Evolutionary conservation across 202 grass and related monocot species (phyloP), one percentile per base, ranked within the genome.

Genomic region (Schoenoplectus triqueter): DNA sequence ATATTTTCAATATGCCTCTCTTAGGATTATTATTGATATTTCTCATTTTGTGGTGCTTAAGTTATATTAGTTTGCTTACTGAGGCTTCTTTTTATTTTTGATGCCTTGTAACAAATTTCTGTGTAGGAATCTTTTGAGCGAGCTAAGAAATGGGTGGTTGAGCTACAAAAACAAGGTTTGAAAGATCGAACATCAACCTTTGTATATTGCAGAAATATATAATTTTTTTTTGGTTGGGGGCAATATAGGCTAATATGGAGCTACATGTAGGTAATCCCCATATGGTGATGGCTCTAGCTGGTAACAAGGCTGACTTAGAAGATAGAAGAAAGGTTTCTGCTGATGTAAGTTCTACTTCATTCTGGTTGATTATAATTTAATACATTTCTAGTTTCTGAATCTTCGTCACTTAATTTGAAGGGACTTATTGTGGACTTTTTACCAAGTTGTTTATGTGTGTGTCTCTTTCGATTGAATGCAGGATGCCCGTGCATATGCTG

Each of bases 291-390:
- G 93, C 96, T 90, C 91, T 99, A 85, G 93, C 96, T 65, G 96
- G 96, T 66, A 99, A 99, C 81, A 99, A 99, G 78, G 91, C 91
- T 9, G 93, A 99, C 89, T 88, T 99, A 81, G 50, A 92, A 71
- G 96, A 99, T 54, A 84, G 82, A 1, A 99, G 96, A 87, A 87
- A 95, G 87, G 96, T 99, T 68, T 55, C 89, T 60, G 69, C 83
- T 65, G 90, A 99, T 85, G 96, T 94, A 92, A 77, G 57, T 49
- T 39, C 79, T 79, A 76, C 15, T 80, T 20, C 56, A n/a, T 66
- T 50, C 17, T 84, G 22, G 22, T 65, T 80, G 42, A 55, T 65
- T 80, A 78, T 86, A 4, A 79, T 87, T 64, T 72, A 66, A 66
- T 47, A 22, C 83, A 56, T 87, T 81, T 59, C 31, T 31, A 22